Base-by-base conservation (phyloP, 2,329 filamentous ascomycete species). In the Arthrobotrys conoides region DNA sequence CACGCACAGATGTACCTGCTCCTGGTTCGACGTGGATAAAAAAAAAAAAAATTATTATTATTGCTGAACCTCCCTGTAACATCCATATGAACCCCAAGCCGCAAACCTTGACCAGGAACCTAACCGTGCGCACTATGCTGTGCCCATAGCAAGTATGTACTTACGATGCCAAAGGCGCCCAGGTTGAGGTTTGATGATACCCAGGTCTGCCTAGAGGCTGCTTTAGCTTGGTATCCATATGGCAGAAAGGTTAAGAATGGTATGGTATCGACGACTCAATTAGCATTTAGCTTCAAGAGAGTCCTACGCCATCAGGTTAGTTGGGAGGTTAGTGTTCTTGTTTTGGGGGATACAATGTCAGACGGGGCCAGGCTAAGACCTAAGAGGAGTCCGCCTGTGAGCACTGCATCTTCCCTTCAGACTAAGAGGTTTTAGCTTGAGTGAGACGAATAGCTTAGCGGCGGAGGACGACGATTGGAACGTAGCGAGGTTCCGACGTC, bases 401-500 rank as follows among this genome's bases (percentile, higher is more conserved):
- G 36, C 57, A 27, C 57, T n/a, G 33, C 30, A 59, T 59, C n/a
- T 48, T 48, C 44, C 44, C 44, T 20, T 48, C 18, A 22, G 48
- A 14, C 16, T 51, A 51, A 51, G 48, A 3, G 20, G 33, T 36
- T 36, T 61, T 41, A 38, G n/a, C 53, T 59, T 22, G 53, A 44
- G 57, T 44, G 57, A 61, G 57, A 61, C 57, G 57, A 61, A 55
- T 24, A 59, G 38, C n/a, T 73, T 69, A 76, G 71, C 71, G 71
- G 64, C 71, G 71, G 71, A 18, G 44, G n/a, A 46, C 44, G 44
- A 20, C 65, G 65, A 76, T 76, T 76, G 72, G 66, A 59, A 70
- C 66, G 72, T 70, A 70, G 70, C 70, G 70, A 73, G 70, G 63
- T 73, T 73, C 70, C 70, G 70, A 73, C 70, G 70, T 67, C 61